Percentiles rank a stretch among this genome's conserved stretches.
Evolutionary conservation across 129 eudicot genomes (phyloP).

Genomic region (Silybum marianum): DNA sequence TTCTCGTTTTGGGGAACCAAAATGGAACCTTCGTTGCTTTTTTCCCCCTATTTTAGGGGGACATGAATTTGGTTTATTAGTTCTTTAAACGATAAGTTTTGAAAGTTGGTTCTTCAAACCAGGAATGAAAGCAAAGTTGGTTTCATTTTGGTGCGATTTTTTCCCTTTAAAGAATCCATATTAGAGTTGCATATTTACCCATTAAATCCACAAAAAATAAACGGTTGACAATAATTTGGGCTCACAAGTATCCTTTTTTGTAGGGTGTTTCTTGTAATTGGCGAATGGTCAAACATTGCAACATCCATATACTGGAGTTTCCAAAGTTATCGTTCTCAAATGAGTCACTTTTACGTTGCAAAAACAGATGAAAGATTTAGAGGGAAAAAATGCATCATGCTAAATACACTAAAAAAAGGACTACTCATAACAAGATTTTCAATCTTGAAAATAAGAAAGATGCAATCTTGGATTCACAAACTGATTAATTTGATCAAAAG

Average conservation of each 20-base stretch:
- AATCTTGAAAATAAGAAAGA: not conserved
- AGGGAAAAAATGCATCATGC: not conserved
- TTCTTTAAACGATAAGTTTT: not conserved
- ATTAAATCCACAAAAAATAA: not conserved
- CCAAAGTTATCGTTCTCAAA: too few species aligned
- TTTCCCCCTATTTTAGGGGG: not conserved
- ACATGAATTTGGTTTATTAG: not conserved
- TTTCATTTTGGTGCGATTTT: not conserved
- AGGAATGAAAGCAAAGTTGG: not conserved
- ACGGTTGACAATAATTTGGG: not conserved
- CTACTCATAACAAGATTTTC: not conserved
- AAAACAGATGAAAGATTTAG: not conserved
- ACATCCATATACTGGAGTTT: not conserved
- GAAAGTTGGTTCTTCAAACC: not conserved
- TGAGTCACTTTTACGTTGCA: too few species aligned
- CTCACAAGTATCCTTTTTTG: not conserved
- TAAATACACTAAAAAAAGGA: not conserved
- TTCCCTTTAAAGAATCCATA: not conserved
- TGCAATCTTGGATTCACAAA: not conserved
- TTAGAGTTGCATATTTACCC: not conserved
- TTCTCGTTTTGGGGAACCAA: too few species aligned
- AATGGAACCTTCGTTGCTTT: too few species aligned
- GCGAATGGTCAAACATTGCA: not conserved
- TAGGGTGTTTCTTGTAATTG: not conserved
- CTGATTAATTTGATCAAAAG: not conserved